Base-by-base conservation (phyloP, 2,329 filamentous ascomycete species). In the Botrytis tulipae region DNA sequence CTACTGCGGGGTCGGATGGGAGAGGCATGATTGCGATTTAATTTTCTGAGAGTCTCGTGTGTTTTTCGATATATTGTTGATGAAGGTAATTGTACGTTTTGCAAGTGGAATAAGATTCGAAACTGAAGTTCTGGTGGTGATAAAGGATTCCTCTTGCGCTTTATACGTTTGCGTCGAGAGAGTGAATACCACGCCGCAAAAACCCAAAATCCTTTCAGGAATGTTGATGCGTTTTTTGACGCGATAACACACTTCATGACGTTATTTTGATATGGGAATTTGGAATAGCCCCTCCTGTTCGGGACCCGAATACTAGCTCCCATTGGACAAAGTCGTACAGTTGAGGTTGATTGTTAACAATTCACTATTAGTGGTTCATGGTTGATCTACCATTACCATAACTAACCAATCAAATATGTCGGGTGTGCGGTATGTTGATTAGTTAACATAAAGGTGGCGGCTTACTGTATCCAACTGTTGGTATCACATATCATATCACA, bases 1-100 rank as follows among this genome's bases (percentile, higher is more conserved):
- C 25, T 2, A 73, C 40, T 14, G 60, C 60, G 29, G 67, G 67
- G 32, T 73, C 72, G n/a, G 67, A 18, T 59, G 72, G 72, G 12
- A 71, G 59, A 66, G 72, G 72, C 72, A 73, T 73, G 29, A 20
- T 68, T 44, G 7, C 5, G 35, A 40, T 42, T 40, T 22, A 10
- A n/a, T 37, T 54, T 54, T 42, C 25, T 54, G 16, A 8, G 8
- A 16, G 14, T 29, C 20, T 12, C 29, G 20, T 54, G 0, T 14
- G 25, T 16, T n/a, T n/a, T 51, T 6, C 4, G 22, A n/a, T 20
- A 25, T 51, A 37, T 20, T 54, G n/a, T 14, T 46, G n/a, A 9
- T 12, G 4, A n/a, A 40, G 16, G 1, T 7, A 8, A 42, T 40
- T 2, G 0, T 7, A 8, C 5, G 9, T 18, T n/a, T 51, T 48